Evolutionary conservation across 352 stramenopile genomes (phyloP), one percentile per base, ranked within the genome.

Genomic region (Globisporangium nodosum): DNA sequence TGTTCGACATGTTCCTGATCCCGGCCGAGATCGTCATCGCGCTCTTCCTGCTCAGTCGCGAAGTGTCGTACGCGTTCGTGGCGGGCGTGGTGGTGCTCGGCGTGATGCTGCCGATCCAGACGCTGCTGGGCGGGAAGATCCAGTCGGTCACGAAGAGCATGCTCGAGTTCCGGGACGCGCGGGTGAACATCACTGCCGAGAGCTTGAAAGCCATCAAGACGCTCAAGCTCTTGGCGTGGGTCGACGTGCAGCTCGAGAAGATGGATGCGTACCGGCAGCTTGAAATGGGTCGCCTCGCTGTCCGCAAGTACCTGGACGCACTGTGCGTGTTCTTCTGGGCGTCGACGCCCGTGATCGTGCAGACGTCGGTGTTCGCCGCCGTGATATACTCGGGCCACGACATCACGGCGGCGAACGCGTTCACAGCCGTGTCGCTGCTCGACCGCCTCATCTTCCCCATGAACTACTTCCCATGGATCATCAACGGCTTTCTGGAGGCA

Each of bases 291-390:
- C 70, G 71, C n/a, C 66, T 97, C 12, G 69, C 66, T 20, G 64
- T 84, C 15, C 83, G 88, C 57, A 96, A 97, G 70, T 95, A 94
- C 53, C 55, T 97, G 21, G 88, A 96, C 49, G 85, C 88, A 5
- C 77, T 92, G 30, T 97, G 89, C 56, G 89, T 96, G 3, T 96
- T 95, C 58, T 94, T 96, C 64, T 97, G 87, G 87, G 88, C 86
- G 3, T 88, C 85, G 2, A 96, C 86, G 3, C 88, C 89, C 8
- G 83, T 95, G 39, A 74, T 97, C 43, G 85, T 96, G 20, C 87
- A 92, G 60, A 87, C 88, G 0, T 80, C 79, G 0, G 89, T 95
- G 8, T 97, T 97, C 50, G 68, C 74, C 2, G 79, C 78, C 13
- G 71, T 94, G 7, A 72, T 95, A 18, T 87, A 85, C 58, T 73